Percentiles rank a stretch among this genome's conserved stretches.
Evolutionary conservation across 2,329 filamentous ascomycete species (phyloP).

Genomic region (Neopestalotiopsis rosae): DNA sequence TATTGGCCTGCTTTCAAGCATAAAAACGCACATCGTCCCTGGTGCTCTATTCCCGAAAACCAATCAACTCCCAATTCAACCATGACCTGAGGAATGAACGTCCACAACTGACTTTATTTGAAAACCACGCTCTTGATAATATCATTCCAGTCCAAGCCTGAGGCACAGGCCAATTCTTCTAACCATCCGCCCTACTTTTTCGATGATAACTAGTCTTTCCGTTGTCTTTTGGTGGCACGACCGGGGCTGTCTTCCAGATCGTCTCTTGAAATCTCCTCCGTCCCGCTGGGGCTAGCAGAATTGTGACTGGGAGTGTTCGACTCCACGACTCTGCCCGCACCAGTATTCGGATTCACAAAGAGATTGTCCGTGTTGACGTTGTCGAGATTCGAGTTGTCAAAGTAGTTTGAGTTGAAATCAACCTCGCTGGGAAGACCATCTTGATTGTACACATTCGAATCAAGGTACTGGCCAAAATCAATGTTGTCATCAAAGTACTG

Average conservation of each 20-base stretch:
- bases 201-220: slow-evolving; percentile 30
- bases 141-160: neutral
- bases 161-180: neutral
- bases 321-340: slow-evolving; percentile 29
- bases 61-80: neutral
- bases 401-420: slow-evolving; percentile 44
- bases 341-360: slow-evolving; percentile 21
- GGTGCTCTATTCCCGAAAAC: neutral
- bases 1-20: too few relatives aligned
- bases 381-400: slow-evolving; percentile 30
- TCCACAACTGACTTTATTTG: neutral
- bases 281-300: slow-evolving; percentile 52
- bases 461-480: slow-evolving; percentile 59
- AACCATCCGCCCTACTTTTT: too few relatives aligned
- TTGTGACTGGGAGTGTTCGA: slow-evolving; percentile 40
- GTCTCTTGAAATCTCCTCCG: slow-evolving; percentile 55
- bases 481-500: slow-evolving; percentile 48
- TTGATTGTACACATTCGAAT: slow-evolving; percentile 38
- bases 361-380: slow-evolving; percentile 25
- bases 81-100: neutral
- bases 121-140: neutral
- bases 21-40: neutral
- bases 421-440: slow-evolving; percentile 42
- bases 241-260: slow-evolving; percentile 43
- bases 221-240: slow-evolving; percentile 37